These are phyloP conservation scores for Maudiozyma pseudohumilis DNA, from an alignment of 805 yeast species.

Conservation along the genomic window DNA sequence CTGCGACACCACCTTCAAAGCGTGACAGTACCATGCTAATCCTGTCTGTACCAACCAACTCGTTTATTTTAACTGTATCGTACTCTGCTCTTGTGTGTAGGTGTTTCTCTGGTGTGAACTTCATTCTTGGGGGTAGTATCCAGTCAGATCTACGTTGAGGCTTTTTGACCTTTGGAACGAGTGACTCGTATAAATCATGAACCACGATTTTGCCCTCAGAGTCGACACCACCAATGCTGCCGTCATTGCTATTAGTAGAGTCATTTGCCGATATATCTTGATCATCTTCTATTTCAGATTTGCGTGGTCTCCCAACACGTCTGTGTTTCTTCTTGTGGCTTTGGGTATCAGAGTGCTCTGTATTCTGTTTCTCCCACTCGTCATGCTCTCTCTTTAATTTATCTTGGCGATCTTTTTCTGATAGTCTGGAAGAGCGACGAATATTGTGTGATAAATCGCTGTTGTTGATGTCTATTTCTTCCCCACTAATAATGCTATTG, in stretches of 20 bases:
- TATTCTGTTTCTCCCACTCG: not conserved
- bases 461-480: not conserved
- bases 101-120: slow-evolving; percentile 28
- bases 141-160: slow-evolving; percentile 31
- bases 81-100: slow-evolving; percentile 25
- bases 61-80: slow-evolving; percentile 25
- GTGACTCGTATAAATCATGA: slow-evolving; percentile 21
- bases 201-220: slow-evolving; percentile 10
- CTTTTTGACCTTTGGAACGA: slow-evolving; percentile 22
- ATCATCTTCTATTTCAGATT: not conserved
- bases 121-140: slow-evolving; percentile 23
- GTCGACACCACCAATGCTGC: slow-evolving; percentile 3
- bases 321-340: not conserved
- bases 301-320: not conserved
- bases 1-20: slow-evolving; percentile 29
- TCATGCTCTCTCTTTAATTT: slow-evolving; percentile 5
- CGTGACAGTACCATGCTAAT: slow-evolving; percentile 22
- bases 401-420: slow-evolving; percentile 4
- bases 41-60: slow-evolving; percentile 16
- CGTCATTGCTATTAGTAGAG: not conserved
- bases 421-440: slow-evolving; percentile 11
- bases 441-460: not conserved
- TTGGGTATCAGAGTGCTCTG: not conserved
- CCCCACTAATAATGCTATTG: slow-evolving; percentile 1
- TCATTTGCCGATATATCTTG: not conserved